Percentiles rank a stretch among this genome's conserved stretches.
phyloP scores from a whole-genome alignment of 2,329 filamentous ascomycete species.

The Fusarium anthophilum region DNA sequence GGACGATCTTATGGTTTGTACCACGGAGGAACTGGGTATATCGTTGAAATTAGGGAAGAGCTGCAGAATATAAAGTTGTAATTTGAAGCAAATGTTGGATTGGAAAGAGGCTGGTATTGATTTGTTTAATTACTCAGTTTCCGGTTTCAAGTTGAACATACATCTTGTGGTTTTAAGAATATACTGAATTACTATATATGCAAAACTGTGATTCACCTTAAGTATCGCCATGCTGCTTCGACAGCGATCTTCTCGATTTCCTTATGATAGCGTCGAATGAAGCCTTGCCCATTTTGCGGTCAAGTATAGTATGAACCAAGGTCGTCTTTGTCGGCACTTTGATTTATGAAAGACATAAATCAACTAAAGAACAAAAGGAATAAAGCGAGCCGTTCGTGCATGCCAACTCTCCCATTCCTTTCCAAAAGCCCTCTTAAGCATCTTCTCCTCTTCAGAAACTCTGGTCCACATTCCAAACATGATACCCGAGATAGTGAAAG shows the following conservation, averaged over 20 bases:
- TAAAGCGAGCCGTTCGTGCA: conserved; percentile 56
- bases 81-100: neutral
- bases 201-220: neutral
- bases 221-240: neutral
- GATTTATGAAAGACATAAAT: too few relatives aligned
- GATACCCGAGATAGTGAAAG: conserved; percentile 22
- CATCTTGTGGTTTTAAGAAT: neutral
- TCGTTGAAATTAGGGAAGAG: too few relatives aligned
- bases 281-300: neutral
- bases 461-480: conserved; percentile 45
- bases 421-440: conserved; percentile 59
- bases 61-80: neutral
- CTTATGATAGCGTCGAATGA: neutral
- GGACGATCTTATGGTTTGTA: neutral
- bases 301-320: neutral
- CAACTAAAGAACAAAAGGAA: conserved; percentile 48
- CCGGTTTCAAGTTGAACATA: too few relatives aligned
- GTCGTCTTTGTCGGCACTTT: too few relatives aligned
- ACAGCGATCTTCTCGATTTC: neutral
- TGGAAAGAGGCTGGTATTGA: neutral
- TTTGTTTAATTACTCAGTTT: neutral
- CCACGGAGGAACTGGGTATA: neutral
- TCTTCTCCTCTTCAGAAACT: conserved; percentile 59
- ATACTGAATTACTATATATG: neutral
- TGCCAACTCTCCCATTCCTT: conserved; percentile 60